Percentiles rank a stretch among this genome's conserved stretches.
These are phyloP conservation scores for Aechmea fasciata DNA, from an alignment of 176 grass and related monocot species.

Conservation along the genomic window DNA sequence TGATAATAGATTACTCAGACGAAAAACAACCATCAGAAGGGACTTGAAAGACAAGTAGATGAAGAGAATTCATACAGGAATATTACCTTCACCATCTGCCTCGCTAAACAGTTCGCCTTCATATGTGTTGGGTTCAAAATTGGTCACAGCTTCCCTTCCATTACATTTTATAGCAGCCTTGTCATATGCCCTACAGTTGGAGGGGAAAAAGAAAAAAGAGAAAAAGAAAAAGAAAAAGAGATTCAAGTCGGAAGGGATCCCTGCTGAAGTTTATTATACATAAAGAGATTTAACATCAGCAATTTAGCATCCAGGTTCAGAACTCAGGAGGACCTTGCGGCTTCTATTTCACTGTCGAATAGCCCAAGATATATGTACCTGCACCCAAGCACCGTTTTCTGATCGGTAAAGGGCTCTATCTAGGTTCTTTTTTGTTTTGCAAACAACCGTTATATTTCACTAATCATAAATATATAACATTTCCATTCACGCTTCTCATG, in stretches of 20 bases:
- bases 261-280: not conserved
- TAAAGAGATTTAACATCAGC: not conserved
- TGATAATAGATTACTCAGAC: too few relatives aligned
- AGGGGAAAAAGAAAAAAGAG: constrained; percentile 8
- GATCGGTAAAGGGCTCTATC: not conserved
- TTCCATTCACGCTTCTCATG: too few relatives aligned
- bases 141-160: constrained; percentile 90
- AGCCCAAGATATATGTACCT: constrained; percentile 99
- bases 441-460: not conserved
- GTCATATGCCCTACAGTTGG: constrained; percentile 73
- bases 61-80: not conserved
- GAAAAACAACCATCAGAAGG: not conserved
- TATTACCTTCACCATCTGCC: constrained; percentile 51
- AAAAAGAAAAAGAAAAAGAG: constrained; percentile 6
- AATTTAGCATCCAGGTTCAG: not conserved
- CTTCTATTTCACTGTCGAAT: constrained; percentile 95
- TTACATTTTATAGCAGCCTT: constrained; percentile 91
- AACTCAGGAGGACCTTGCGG: constrained; percentile 49
- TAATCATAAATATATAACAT: too few relatives aligned
- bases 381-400: constrained; percentile 21
- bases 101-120: constrained; percentile 41
- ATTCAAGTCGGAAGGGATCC: not conserved
- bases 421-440: not conserved
- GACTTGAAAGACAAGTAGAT: not conserved
- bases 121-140: constrained; percentile 72